Base-by-base conservation (phyloP, 495 filamentous ascomycete genomes). In the Daldinia decipiens region DNA sequence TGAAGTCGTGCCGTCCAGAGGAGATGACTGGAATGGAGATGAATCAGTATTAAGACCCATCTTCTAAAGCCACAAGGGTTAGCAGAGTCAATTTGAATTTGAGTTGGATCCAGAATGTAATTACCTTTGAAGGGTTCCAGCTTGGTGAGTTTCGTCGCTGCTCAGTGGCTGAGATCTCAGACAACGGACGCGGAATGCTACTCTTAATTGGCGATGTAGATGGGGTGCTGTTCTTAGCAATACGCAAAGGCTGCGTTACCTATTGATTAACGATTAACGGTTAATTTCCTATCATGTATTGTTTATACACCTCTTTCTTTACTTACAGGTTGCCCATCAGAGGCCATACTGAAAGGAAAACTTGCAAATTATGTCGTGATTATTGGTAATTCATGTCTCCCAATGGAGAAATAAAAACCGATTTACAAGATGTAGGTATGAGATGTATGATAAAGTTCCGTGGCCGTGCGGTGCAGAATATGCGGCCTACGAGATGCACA, bases 1-100 rank as follows among this genome's bases (percentile, higher is more conserved):
- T 13, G 93, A 94, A 36, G 90, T 87, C 29, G 89, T 84, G 67
- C 78, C 70, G 56, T 82, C 84, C 73, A 90, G 83, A 21, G 91
- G 92, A 3, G 92, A 93, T 19, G 89, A 86, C 74, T 93, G 91
- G 82, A 92, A 92, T 59, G 90, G 87, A 51, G 91, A 90, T 34
- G 90, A 90, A 62, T 94, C 91, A 53, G 82, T 84, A 68, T 83
- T 87, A 57, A 90, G 84, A 62, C 84, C 72, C 82, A 86, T 80
- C 70, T 80, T 81, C 82, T 83, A 11, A 50, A 52, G 62, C 40
- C 43, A 58, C 19, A 45, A 57, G 67, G 57, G 65, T 76, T 56
- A 72, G 78, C 73, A 72, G 77, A 71, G 51, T 59, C 55, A 12
- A 32, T 21, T 5, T 19, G 52, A 36, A 66, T 13, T 62, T 36